A percentile compares a stretch with the other conserved stretches of the same genome.
Evolutionary conservation across 75 land plant genomes (phyloP).

Genomic region (Picea glauca): DNA sequence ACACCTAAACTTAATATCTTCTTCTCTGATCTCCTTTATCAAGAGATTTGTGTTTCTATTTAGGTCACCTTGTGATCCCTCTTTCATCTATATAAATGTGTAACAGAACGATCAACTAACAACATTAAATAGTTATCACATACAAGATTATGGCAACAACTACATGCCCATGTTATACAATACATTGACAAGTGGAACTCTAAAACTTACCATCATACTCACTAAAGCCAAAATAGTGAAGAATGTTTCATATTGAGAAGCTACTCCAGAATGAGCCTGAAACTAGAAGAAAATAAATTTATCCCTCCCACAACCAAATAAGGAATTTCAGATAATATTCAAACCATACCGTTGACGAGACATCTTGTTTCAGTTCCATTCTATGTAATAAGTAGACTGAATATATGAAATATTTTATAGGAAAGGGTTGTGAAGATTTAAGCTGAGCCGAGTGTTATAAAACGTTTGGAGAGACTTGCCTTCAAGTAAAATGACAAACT

Average conservation of each 20-base stretch:
- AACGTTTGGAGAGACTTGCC: background rate
- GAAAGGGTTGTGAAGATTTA: background rate
- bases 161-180: too few species aligned
- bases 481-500: slow-evolving; percentile 8
- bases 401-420: background rate
- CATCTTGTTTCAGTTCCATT: background rate
- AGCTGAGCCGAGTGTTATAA: background rate
- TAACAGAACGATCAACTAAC: background rate
- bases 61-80: too few species aligned
- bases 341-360: background rate
- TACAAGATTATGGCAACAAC: too few species aligned
- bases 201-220: background rate
- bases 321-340: background rate
- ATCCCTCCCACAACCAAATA: background rate
- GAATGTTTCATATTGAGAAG: background rate
- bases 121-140: too few species aligned
- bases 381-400: background rate
- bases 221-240: background rate
- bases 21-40: too few species aligned
- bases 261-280: background rate
- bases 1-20: too few species aligned
- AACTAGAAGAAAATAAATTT: background rate
- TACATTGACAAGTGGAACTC: too few species aligned
- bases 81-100: slow-evolving; percentile 43
- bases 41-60: too few species aligned